These are phyloP conservation scores for Kalmusia sp. DNA, from an alignment of 2,329 filamentous ascomycete species.

Conservation along the genomic window DNA sequence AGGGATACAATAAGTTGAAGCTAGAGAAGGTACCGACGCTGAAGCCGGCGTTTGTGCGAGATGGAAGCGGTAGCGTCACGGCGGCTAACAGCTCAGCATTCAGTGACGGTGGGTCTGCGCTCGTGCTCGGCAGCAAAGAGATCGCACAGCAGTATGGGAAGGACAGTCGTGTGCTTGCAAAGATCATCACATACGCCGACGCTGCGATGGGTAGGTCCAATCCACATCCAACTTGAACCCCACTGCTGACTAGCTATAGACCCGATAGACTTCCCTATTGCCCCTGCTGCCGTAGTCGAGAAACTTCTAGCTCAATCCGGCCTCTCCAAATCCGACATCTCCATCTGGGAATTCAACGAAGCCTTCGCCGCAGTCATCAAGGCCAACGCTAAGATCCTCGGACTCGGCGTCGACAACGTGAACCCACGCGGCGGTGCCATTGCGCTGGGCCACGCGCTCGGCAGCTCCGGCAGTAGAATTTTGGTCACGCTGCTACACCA, in stretches of 20 bases:
- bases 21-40: slow-evolving; percentile 83
- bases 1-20: slow-evolving; percentile 88
- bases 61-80: slow-evolving; percentile 89
- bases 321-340: slow-evolving; percentile 88
- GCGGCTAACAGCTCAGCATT: slow-evolving; percentile 93
- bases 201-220: slow-evolving; percentile 68
- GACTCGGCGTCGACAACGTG: slow-evolving; percentile 78
- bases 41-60: slow-evolving; percentile 90
- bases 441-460: slow-evolving; percentile 87
- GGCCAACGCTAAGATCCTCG: slow-evolving; percentile 91
- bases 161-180: slow-evolving; percentile 82
- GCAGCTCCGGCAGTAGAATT: slow-evolving; percentile 92
- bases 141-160: slow-evolving; percentile 81
- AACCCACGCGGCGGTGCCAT: slow-evolving; percentile 93
- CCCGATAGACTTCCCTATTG: slow-evolving; percentile 91
- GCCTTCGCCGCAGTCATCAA: slow-evolving; percentile 96
- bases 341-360: slow-evolving; percentile 98
- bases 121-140: slow-evolving; percentile 83
- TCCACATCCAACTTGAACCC: too few species aligned
- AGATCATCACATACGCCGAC: slow-evolving; percentile 85
- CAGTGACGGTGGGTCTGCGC: slow-evolving; percentile 90
- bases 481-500: slow-evolving; percentile 90
- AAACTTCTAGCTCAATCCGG: slow-evolving; percentile 88
- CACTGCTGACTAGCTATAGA: slow-evolving; percentile 54
- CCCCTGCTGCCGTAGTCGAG: slow-evolving; percentile 89